These are phyloP conservation scores for Trametes maxima DNA, from an alignment of 768 basidiomycete genomes.

Conservation along the genomic window DNA sequence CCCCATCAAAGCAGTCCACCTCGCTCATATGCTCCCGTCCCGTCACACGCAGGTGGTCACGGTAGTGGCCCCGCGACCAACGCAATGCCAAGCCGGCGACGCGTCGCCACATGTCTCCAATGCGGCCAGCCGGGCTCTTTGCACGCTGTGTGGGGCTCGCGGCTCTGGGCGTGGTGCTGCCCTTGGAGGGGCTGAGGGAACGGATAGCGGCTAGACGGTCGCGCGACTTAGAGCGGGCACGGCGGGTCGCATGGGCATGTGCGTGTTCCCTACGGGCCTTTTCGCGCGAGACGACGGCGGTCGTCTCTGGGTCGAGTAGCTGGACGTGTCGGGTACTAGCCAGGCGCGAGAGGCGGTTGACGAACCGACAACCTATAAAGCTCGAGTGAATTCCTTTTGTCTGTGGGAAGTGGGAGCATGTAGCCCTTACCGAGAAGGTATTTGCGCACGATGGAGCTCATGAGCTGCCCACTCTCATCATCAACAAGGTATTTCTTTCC, in stretches of 20 bases:
- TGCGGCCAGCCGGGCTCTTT: slow-evolving; percentile 27
- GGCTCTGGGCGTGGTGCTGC: slow-evolving; percentile 3
- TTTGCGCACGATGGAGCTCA: slow-evolving; percentile 78
- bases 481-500: slow-evolving; percentile 73
- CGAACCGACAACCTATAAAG: slow-evolving; percentile 68
- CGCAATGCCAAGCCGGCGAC: slow-evolving; percentile 44
- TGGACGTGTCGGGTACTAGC: slow-evolving; percentile 33
- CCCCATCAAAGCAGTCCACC: slow-evolving; percentile 76
- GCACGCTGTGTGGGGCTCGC: slow-evolving; percentile 10
- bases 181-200: slow-evolving; percentile 1
- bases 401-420: background rate
- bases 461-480: slow-evolving; percentile 78
- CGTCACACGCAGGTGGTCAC: slow-evolving; percentile 59
- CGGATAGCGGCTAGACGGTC: slow-evolving; percentile 10
- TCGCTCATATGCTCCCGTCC: slow-evolving; percentile 74
- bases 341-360: slow-evolving; percentile 61
- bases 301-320: slow-evolving; percentile 48
- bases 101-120: slow-evolving; percentile 51
- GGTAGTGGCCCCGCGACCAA: slow-evolving; percentile 56
- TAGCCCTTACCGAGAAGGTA: slow-evolving; percentile 71
- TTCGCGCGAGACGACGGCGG: slow-evolving; percentile 50
- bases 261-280: slow-evolving; percentile 37
- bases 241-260: slow-evolving; percentile 5
- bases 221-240: slow-evolving; percentile 20
- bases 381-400: background rate